phyloP scores from a whole-genome alignment of 2,329 filamentous ascomycete species.

The Pseudopithomyces chartarum region DNA sequence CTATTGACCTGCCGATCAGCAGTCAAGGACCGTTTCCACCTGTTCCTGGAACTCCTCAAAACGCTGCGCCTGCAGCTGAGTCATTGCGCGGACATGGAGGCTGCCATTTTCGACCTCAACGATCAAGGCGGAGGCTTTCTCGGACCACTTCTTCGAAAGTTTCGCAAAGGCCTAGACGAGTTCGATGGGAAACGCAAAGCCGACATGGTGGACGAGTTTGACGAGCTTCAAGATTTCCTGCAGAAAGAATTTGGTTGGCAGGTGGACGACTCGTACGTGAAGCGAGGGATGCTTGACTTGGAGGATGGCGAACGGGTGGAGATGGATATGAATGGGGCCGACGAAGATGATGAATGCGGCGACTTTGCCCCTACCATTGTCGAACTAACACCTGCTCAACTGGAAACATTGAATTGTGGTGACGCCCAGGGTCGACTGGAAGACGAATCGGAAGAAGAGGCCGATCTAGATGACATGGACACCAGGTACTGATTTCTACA shows the following conservation, averaged over 20 bases:
- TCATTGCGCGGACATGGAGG: slow-evolving; percentile 64
- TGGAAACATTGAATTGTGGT: slow-evolving; percentile 41
- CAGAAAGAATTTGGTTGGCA: slow-evolving; percentile 63
- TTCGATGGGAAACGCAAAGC: slow-evolving; percentile 47
- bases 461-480: slow-evolving; percentile 47
- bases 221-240: slow-evolving; percentile 60
- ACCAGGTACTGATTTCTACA: slow-evolving; percentile 38
- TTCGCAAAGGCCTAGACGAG: slow-evolving; percentile 58
- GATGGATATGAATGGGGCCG: slow-evolving; percentile 59
- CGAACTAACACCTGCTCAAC: slow-evolving; percentile 54
- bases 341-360: slow-evolving; percentile 67
- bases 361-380: slow-evolving; percentile 68
- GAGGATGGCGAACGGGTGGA: slow-evolving; percentile 69
- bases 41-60: slow-evolving; percentile 59
- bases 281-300: slow-evolving; percentile 62
- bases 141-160: slow-evolving; percentile 57
- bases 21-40: slow-evolving; percentile 52
- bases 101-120: slow-evolving; percentile 64
- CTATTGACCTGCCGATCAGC: slow-evolving; percentile 62
- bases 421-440: slow-evolving; percentile 25
- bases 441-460: slow-evolving; percentile 46
- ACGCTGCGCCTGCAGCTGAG: slow-evolving; percentile 59
- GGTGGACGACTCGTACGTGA: slow-evolving; percentile 58
- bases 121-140: slow-evolving; percentile 60
- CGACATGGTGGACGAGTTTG: slow-evolving; percentile 58